Evolutionary conservation across 2,329 filamentous ascomycete genomes (phyloP), one percentile per base, ranked within the genome.

Genomic region (Curvularia eragrostidis): DNA sequence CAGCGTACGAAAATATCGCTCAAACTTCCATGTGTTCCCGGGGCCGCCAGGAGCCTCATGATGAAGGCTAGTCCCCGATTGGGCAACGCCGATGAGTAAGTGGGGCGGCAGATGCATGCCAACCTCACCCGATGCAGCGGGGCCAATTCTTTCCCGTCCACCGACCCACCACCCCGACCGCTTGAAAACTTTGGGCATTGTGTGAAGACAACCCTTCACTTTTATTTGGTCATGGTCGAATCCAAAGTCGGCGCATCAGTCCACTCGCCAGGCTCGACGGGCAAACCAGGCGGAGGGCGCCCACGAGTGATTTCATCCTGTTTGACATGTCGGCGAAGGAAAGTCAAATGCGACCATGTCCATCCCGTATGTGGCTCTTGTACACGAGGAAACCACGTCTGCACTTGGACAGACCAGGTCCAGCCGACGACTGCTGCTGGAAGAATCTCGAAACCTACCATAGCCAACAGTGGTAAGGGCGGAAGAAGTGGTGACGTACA

Each of bases 311-410:
- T 77, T 46, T 72, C 74, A 18, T 77, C 75, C 19, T 77, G 75
- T 55, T 63, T 77, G 42, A 77, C 75, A 7, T 77, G 75, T 54
- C 65, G 75, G 13, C 69, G 75, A 41, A 66, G 75, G 54, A 77
- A 77, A 59, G 75, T 77, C 43, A 71, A 71, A 52, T 77, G 75
- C 58, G 75, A 77, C 42, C 75, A 77, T 61, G 69, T 65, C 38
- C 74, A 77, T 64, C 75, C 75, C 10, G 57, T 75, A 6, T 77
- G 75, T 56, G 74, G 75, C 24, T 74, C 75, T 38, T 77, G 75
- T 60, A 66, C 67, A 13, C 68, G 75, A 51, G 75, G 75, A 15
- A 75, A 67, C 46, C 75, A 77, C 63, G 64, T 71, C 12, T 77
- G 75, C 52, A 73, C 70, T 26, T 77, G 67, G 67, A 74, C 68